Base-by-base conservation (phyloP, 352 stramenopile species). In the Pythium aphanidermatum region DNA sequence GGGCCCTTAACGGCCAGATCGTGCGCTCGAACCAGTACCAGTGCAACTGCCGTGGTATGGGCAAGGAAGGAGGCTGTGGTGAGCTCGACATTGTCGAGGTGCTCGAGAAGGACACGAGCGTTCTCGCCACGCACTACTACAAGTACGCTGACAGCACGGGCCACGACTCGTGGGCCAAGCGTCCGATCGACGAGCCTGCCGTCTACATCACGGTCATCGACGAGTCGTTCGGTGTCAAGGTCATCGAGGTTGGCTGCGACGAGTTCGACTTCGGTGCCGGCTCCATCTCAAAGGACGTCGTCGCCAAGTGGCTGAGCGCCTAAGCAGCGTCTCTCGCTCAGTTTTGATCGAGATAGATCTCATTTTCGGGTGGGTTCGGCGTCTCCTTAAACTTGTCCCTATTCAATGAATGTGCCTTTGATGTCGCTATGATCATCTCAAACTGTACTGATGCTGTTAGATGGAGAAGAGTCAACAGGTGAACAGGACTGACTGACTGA, bases 81-180 rank as follows among this genome's bases (percentile, higher is more conserved):
- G 78, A 91, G 46, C 70, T 91, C 33, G 75, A 91, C 48, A 84
- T 91, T 27, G 75, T 66, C 25, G 78, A 91, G 57, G 75, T 86
- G 31, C 52, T 91, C 14, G 58, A 71, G 46, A 83, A 77, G 47
- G 71, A 85, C 57, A 57, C 57, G 35, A 76, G 27, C 56, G 60
- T 64, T 33, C 46, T 85, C n/a, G 69, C 78, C 24, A 88, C 75
- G 19, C 78, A 91, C 72, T 88, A 82, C 61, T 91, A 91, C 72
- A 82, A 79, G 56, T 86, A 86, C 62, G 62, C 86, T 20, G 73
- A 63, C 46, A 60, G 42, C 40, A 58, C 74, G 13, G 75, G 75
- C 39, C 70, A 86, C 56, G 78, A 91, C 55, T 60, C 68, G 51
- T 86, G 74, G 45, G 47, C 49, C 48, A 66, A 63, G 46, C 78